Evolutionary conservation across 2,329 filamentous ascomycete genomes (phyloP), one percentile per base, ranked within the genome.

Genomic region (Aspergillus sergii): DNA sequence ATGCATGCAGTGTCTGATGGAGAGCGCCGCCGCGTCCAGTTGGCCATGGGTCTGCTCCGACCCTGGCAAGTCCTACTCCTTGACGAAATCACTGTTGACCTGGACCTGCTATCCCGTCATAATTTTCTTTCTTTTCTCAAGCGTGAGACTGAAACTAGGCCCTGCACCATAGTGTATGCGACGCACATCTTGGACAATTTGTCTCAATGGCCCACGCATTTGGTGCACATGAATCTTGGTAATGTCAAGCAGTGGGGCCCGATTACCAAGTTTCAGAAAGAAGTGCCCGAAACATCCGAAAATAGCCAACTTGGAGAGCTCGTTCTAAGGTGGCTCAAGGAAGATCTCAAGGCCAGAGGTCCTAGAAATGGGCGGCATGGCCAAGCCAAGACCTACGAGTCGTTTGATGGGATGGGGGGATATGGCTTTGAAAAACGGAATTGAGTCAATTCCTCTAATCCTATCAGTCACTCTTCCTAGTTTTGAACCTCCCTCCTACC

Each of bases 161-260:
- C 88, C 45, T 97, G 94, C 75, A 97, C 95, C 5, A 92, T 99
- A 71, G 93, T 99, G 34, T 99, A 99, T 76, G 95, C 95, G 9
- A 99, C 95, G 16, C 95, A 99, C 79, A 97, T 99, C 67, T 81
- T 99, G 69, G 95, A 99, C 76, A 97, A 98, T 76, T 82, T 99
- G 57, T 93, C 93, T 0, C 89, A 90, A 23, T 99, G 95, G 95
- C 95, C 95, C 8, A 96, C 92, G 1, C 94, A 99, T 79, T 83
- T 99, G 43, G 94, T 96, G 57, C 94, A 98, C 77, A 97, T 99
- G 94, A 90, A 93, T 75, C 78, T 97, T 54, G 95, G 95, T 32
- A 88, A 85, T 66, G 90, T 97, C 66, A 94, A 92, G 83, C 91
- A 96, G 78, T 96, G 90, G 89, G 94, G 93, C 1, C 81, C 82